These are phyloP conservation scores for Fusarium tanahbumbuense DNA, from an alignment of 2,329 filamentous ascomycete species.

Conservation along the genomic window DNA sequence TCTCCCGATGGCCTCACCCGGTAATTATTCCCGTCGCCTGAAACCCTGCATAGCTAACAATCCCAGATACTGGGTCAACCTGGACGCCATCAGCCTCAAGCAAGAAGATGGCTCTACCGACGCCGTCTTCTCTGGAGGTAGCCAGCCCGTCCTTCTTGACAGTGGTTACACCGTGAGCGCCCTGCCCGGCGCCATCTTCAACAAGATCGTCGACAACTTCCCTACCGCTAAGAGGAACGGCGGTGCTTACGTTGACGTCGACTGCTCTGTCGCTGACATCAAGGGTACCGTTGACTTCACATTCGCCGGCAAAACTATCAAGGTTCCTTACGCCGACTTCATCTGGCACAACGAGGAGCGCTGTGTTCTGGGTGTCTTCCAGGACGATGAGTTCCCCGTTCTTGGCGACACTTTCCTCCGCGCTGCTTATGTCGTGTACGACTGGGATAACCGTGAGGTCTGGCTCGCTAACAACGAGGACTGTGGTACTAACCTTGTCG, in stretches of 20 bases:
- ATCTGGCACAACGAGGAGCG: constrained; percentile 52
- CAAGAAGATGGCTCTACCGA: constrained; percentile 52
- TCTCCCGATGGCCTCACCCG: constrained; percentile 51
- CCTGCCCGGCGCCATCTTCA: constrained; percentile 68
- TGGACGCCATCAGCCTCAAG: constrained; percentile 53
- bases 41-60: not conserved
- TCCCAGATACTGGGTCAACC: constrained; percentile 56
- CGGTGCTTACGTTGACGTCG: constrained; percentile 60
- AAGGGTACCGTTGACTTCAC: constrained; percentile 60
- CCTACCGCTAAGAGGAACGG: constrained; percentile 56
- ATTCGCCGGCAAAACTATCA: constrained; percentile 59
- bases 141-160: constrained; percentile 68
- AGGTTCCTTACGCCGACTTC: constrained; percentile 60
- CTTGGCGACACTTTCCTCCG: constrained; percentile 60
- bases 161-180: constrained; percentile 76
- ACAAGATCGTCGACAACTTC: constrained; percentile 57
- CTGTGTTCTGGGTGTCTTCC: constrained; percentile 60
- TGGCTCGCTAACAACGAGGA: constrained; percentile 54
- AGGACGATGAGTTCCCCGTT: constrained; percentile 54
- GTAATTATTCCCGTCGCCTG: constrained; percentile 5
- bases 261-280: constrained; percentile 52
- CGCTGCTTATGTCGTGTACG: constrained; percentile 58
- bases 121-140: constrained; percentile 56
- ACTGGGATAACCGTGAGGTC: constrained; percentile 55
- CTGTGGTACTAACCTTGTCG: constrained; percentile 53